phyloP scores from a whole-genome alignment of 805 yeast genomes.

The Myxozyma vanderwaltii region DNA sequence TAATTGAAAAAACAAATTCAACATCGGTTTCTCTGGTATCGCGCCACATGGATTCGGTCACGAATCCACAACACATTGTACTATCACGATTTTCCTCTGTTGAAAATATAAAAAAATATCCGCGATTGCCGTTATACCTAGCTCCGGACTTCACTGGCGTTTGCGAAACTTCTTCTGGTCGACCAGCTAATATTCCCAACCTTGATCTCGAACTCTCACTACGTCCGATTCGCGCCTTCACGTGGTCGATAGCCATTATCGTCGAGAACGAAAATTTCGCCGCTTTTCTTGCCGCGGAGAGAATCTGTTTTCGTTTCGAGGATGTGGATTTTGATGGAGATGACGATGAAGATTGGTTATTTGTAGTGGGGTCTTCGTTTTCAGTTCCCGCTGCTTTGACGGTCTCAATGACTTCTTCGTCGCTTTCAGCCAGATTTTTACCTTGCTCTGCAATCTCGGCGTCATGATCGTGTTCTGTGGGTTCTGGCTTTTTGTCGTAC shows the following conservation, averaged over 20 bases:
- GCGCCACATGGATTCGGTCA: constrained; percentile 8
- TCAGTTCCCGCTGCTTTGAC: constrained; percentile 4
- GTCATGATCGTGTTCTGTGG: constrained; percentile 3
- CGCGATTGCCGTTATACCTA: constrained; percentile 17
- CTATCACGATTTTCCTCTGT: background rate
- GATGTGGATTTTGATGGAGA: background rate
- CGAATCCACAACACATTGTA: constrained; percentile 10
- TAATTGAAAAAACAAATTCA: constrained; percentile 7
- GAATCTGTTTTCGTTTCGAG: background rate
- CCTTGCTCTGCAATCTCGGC: background rate
- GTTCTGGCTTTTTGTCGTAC: background rate
- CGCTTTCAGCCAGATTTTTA: constrained; percentile 1
- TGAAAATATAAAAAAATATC: constrained; percentile 1
- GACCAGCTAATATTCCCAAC: constrained; percentile 3
- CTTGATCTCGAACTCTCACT: constrained; percentile 9
- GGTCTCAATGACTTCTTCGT: background rate
- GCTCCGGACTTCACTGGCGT: constrained; percentile 9
- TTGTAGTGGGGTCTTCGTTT: background rate
- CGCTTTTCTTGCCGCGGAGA: constrained; percentile 3
- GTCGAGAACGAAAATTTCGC: constrained; percentile 8
- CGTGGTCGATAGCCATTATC: constrained; percentile 7
- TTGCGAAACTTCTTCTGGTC: background rate
- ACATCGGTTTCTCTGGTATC: constrained; percentile 10
- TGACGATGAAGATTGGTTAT: background rate
- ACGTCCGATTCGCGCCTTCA: constrained; percentile 13